Evolutionary conservation across 192 early-diverging fungal genomes (phyloP).

Genomic region (Coemansia nantahalensis): DNA sequence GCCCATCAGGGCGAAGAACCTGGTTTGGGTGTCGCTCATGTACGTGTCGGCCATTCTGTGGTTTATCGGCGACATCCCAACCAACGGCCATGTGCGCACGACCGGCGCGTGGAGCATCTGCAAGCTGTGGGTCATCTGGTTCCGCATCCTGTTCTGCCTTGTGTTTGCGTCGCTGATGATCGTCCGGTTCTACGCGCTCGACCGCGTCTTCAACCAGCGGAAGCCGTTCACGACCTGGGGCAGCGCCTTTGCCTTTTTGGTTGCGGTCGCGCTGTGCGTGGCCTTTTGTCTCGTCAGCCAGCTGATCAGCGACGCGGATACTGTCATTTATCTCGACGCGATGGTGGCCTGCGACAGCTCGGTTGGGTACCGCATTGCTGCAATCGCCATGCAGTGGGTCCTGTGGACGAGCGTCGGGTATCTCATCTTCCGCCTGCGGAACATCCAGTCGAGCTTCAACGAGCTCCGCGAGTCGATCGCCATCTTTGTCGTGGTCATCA

Average conservation of each 20-base stretch:
- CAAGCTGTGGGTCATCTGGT: slow-evolving; percentile 45
- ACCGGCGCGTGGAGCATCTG: slow-evolving; percentile 23
- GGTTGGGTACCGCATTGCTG: slow-evolving; percentile 14
- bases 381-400: slow-evolving; percentile 30
- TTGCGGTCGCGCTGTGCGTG: slow-evolving; percentile 16
- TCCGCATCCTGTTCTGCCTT: slow-evolving; percentile 41
- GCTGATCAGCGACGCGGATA: slow-evolving; percentile 9
- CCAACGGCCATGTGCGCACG: slow-evolving; percentile 36
- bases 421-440: slow-evolving; percentile 38
- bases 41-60: slow-evolving; percentile 38
- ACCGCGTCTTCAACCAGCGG: slow-evolving; percentile 46
- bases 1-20: slow-evolving; percentile 45
- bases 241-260: background rate
- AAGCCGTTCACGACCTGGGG: slow-evolving; percentile 27
- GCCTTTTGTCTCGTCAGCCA: slow-evolving; percentile 15
- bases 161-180: slow-evolving; percentile 27
- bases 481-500: slow-evolving; percentile 26
- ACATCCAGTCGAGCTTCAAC: slow-evolving; percentile 50
- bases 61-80: slow-evolving; percentile 34
- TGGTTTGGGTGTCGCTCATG: slow-evolving; percentile 26
- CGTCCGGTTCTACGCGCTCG: slow-evolving; percentile 40
- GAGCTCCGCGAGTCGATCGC: slow-evolving; percentile 41
- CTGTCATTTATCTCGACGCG: slow-evolving; percentile 1
- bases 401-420: slow-evolving; percentile 24
- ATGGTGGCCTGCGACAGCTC: slow-evolving; percentile 20